These are phyloP conservation scores for Gynochthodes officinalis DNA, from an alignment of 257 asterid species.

Conservation along the genomic window DNA sequence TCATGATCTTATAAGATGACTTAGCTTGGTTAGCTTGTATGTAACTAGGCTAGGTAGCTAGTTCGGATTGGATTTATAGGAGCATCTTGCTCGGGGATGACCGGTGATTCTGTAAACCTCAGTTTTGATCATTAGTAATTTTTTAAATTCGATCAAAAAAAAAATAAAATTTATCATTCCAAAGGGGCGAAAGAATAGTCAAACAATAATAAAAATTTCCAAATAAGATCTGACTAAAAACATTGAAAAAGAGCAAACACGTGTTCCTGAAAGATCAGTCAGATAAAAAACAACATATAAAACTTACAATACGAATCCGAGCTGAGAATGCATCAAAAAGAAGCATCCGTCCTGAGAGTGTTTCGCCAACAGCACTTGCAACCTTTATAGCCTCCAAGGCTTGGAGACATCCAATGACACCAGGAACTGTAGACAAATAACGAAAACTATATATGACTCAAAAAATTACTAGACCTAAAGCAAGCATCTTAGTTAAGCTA, in stretches of 20 bases:
- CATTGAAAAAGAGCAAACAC: not conserved
- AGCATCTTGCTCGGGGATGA: too few relatives aligned
- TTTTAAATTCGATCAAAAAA: too few relatives aligned
- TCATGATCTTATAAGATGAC: too few relatives aligned
- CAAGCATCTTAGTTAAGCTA: not conserved
- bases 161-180: too few relatives aligned
- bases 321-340: slow-evolving; percentile 80
- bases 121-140: too few relatives aligned
- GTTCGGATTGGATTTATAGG: too few relatives aligned
- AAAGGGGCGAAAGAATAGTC: not conserved
- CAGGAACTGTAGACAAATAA: slow-evolving; percentile 61
- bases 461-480: not conserved
- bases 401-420: slow-evolving; percentile 91
- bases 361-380: slow-evolving; percentile 78
- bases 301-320: slow-evolving; percentile 70
- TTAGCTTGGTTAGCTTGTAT: too few relatives aligned
- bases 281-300: not conserved
- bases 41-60: too few relatives aligned
- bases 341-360: slow-evolving; percentile 85
- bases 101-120: too few relatives aligned
- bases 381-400: slow-evolving; percentile 93
- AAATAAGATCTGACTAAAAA: not conserved
- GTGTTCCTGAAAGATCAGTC: slow-evolving; percentile 2
- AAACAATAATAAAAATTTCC: not conserved
- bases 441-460: not conserved